Evolutionary conservation across 352 stramenopile species (phyloP), one percentile per base, ranked within the genome.

Genomic region (Pythium rhizo-oryzae): DNA sequence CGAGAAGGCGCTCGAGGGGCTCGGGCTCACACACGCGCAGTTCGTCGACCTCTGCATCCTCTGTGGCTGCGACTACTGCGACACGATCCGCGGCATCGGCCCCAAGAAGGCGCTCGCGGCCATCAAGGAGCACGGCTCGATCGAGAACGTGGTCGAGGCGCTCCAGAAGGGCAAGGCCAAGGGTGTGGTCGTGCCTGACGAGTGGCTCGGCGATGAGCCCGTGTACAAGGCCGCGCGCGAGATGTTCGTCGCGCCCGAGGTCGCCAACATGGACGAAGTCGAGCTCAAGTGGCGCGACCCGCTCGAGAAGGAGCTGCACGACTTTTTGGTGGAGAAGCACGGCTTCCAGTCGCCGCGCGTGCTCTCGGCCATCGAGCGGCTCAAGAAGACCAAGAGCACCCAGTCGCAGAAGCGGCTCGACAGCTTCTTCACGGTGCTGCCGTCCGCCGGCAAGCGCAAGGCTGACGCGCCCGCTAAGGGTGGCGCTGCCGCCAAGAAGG

Each of bases 31-130:
- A 4, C 88, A 98, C 54, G 95, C 89, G 23, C 84, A 96, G 78
- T 99, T 99, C 76, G 95, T 99, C 15, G 98, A 99, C 80, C 79
- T 99, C 57, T 99, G 97, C 71, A 99, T 99, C 67, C 83, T 99
- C 21, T 99, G 96, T 53, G 98, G 98, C 58, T 99, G 98, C 76
- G 98, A 99, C 84, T 99, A 99, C 77, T 99, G 95, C 65, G 97
- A 98, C 56, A 98, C 87, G 28, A 99, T 99, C 78, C 90, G 91
- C 23, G 97, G 97, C 41, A 96, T 99, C 39, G 98, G 98, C 13
- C 98, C 98, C 0, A 99, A 99, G 81, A 99, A 98, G 65, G 97
- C 98, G 4, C 86, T 98, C 24, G 97, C 97, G 49, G 90, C 98
- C 21, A 99, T 99, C 62, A 92, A 96, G 57, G 94, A 99, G 66